Percentiles rank a stretch among this genome's conserved stretches.
These are phyloP conservation scores for Luffa aegyptiaca DNA, from an alignment of 306 rosid genomes.

Conservation along the genomic window DNA sequence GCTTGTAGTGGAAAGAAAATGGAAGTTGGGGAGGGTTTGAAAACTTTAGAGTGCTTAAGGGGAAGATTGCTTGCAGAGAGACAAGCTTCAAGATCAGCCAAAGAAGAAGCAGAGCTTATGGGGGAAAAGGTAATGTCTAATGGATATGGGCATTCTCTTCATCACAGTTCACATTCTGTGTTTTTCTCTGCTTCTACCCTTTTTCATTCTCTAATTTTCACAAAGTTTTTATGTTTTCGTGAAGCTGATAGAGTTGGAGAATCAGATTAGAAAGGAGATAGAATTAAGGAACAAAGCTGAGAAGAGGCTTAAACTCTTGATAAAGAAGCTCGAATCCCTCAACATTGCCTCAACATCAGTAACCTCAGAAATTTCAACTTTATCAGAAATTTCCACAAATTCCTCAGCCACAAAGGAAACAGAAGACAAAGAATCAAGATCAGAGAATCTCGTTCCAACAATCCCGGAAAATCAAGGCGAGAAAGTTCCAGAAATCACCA, in stretches of 20 bases:
- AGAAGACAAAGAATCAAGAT: constrained; percentile 23
- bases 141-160: not conserved
- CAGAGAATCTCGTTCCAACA: constrained; percentile 12
- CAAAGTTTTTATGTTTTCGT: not conserved
- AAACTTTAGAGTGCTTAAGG: constrained; percentile 63
- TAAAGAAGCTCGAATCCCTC: constrained; percentile 48
- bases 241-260: constrained; percentile 66
- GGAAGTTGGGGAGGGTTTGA: constrained; percentile 46
- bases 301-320: constrained; percentile 49
- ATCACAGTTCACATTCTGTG: not conserved
- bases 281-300: constrained; percentile 57
- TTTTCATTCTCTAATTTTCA: not conserved
- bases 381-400: constrained; percentile 22
- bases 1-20: constrained; percentile 34
- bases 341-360: constrained; percentile 21
- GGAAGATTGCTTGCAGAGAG: constrained; percentile 89
- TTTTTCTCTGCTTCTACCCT: not conserved
- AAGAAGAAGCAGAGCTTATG: constrained; percentile 42
- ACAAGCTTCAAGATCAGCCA: constrained; percentile 74
- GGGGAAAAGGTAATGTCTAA: constrained; percentile 40
- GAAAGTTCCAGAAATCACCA: not conserved
- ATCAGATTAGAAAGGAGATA: constrained; percentile 47
- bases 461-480: not conserved
- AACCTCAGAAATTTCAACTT: constrained; percentile 32
- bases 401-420: constrained; percentile 26